These are phyloP conservation scores for Aspergillus ellipticus DNA, from an alignment of 495 filamentous ascomycete species.

Conservation along the genomic window DNA sequence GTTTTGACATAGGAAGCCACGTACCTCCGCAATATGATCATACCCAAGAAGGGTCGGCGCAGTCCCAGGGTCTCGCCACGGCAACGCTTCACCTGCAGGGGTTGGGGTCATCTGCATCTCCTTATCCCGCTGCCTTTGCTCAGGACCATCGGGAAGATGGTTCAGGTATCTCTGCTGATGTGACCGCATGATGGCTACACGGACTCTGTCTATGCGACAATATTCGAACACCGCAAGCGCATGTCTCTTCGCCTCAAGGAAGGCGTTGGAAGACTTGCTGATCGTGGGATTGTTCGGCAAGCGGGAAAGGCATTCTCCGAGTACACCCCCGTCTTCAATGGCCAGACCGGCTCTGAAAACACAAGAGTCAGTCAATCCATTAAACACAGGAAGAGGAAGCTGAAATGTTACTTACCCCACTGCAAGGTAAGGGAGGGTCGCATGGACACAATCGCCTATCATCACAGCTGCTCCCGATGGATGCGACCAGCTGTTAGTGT, in stretches of 20 bases:
- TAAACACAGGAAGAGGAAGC: background rate
- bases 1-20: background rate
- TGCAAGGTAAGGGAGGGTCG: conserved; percentile 59
- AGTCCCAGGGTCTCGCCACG: background rate
- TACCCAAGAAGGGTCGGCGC: background rate
- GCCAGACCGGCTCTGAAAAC: conserved; percentile 30
- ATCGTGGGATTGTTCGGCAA: conserved; percentile 8
- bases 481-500: conserved; percentile 51
- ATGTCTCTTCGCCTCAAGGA: conserved; percentile 18
- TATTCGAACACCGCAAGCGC: conserved; percentile 40
- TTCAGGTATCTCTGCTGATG: conserved; percentile 45
- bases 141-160: conserved; percentile 43
- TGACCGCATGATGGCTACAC: conserved; percentile 37
- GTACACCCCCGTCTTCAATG: conserved; percentile 47
- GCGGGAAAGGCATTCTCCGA: conserved; percentile 39
- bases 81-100: background rate
- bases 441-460: conserved; percentile 59
- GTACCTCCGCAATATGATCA: background rate
- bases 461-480: conserved; percentile 50
- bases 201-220: conserved; percentile 40
- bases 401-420: conserved; percentile 21
- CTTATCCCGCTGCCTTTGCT: conserved; percentile 42
- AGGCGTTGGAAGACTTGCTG: conserved; percentile 16
- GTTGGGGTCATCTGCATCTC: conserved; percentile 21
- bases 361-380: conserved; percentile 17